Evolutionary conservation across 805 yeast genomes (phyloP), one percentile per base, ranked within the genome.

Genomic region (Kuraishia piskuri): DNA sequence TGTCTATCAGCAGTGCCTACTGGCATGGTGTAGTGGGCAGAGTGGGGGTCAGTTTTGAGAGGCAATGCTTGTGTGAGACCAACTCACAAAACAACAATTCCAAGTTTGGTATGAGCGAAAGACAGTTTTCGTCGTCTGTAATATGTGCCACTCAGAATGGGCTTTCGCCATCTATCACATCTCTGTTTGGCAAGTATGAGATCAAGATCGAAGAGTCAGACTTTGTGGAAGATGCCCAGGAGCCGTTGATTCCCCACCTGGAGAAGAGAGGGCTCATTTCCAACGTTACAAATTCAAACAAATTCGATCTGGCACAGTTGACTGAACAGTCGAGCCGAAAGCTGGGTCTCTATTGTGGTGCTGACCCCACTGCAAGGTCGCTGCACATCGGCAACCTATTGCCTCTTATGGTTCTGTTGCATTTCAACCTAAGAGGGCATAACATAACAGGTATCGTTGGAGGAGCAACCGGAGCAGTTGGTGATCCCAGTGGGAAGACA

Each of bases 391-490:
- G 99, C 2, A 94, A 94, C 61, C 70, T 94, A 52, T 72, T 94
- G 31, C 99, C 99, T 0, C 68, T 94, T 57, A 81, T 94, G 84
- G 80, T 89, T 1, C 69, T 92, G 48, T 71, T 94, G 48, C 97
- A 94, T 67, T 90, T 90, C 67, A 82, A 82, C 57, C 68, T 90
- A 31, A 73, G 94, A 36, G 99, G 99, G 1, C 96, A 90, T 65
- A 78, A 80, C 56, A 81, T 90, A n/a, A 81, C 84, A 6, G 90
- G 92, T 0, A 67, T 92, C 6, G 90, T 94, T 19, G 96, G 96
- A 20, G 96, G 96, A 22, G 99, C 98, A 5, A 94, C 99, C 0
- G 98, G 97, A 8, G 78, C 80, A 12, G 96, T 94, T 1, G 99
- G 99, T 7, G 99, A 94, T 67, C 99, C 99, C 7, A 88, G 96